Evolutionary conservation across 495 filamentous ascomycete genomes (phyloP).

Genomic region (Penicilliopsis zonata): DNA sequence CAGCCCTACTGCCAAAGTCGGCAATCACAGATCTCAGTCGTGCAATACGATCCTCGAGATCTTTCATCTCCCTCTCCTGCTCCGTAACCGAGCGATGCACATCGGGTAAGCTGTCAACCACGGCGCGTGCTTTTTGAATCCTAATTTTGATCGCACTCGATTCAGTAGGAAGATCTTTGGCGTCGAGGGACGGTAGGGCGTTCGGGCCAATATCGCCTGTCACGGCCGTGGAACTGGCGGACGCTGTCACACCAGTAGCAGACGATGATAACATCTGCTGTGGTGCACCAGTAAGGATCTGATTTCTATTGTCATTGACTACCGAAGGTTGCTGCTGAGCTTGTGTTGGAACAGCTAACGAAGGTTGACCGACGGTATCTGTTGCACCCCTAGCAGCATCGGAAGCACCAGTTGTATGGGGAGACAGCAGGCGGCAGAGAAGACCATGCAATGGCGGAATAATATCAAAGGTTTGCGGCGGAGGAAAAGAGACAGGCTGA

Average conservation of each 20-base stretch:
- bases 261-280: constrained; percentile 9
- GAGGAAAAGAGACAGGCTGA: constrained; percentile 38
- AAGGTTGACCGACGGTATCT: constrained; percentile 10
- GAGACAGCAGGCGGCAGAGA: constrained; percentile 55
- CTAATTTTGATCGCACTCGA: constrained; percentile 66
- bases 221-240: constrained; percentile 10
- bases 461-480: constrained; percentile 62
- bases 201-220: constrained; percentile 16
- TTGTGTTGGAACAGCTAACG: constrained; percentile 9
- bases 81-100: constrained; percentile 59
- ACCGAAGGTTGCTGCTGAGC: constrained; percentile 13
- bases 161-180: constrained; percentile 67
- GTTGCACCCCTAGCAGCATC: constrained; percentile 9
- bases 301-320: constrained; percentile 4
- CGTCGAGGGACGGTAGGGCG: constrained; percentile 40
- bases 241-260: constrained; percentile 2
- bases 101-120: constrained; percentile 61
- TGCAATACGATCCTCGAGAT: constrained; percentile 55
- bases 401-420: constrained; percentile 7
- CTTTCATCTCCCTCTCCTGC: constrained; percentile 67
- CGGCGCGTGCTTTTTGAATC: constrained; percentile 61
- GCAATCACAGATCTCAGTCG: constrained; percentile 43
- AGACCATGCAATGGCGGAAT: constrained; percentile 71
- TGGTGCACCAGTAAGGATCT: no score
- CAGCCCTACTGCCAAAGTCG: constrained; percentile 30